Base-by-base conservation (phyloP, 1,139 yeast species). In the Sugiyamaella pinicola region DNA sequence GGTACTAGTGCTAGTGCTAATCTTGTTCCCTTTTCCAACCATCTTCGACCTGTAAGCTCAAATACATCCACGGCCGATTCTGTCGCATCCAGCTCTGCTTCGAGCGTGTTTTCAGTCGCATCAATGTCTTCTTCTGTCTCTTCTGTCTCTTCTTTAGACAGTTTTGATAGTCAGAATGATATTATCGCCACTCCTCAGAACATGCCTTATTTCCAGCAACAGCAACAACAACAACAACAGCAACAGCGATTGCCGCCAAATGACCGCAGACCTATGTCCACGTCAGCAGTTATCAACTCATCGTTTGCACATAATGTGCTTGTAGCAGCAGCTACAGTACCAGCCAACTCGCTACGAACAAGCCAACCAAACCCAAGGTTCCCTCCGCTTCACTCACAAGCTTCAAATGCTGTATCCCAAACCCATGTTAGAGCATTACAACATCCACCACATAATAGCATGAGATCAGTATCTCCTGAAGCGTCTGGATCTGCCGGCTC, bases 381-480 rank as follows among this genome's bases (percentile, higher is more conserved):
- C 22, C 58, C 55, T 12, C 60, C 55, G 15, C 51, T 60, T n/a
- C 63, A 61, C 41, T 61, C 64, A 9, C 63, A 58, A 41, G 64
- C 64, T 6, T 61, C 64, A 3, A 57, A 58, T 33, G 64, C 64
- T 5, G 64, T 61, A 13, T 57, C 47, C 26, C 62, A 55, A 28
- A 52, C 60, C 21, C 52, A 54, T 33, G 64, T 49, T 7, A 38
- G 55, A 13, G 56, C 49, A 6, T 31, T 44, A 8, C 29, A 2
- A 21, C n/a, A 22, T 19, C 19, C 40, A 43, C 7, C 55, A 49
- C 40, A 40, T 21, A 34, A 46, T 28, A 21, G 19, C 21, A 46
- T 46, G 43, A 33, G 59, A 19, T 56, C 59, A 12, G 47, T 52
- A 12, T 56, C 59, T 28, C 59, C 59, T 5, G 59, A 54, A 26